Conservation (phyloP, 2,329 filamentous ascomycete genomes). For the Penicillium sp. region DNA sequence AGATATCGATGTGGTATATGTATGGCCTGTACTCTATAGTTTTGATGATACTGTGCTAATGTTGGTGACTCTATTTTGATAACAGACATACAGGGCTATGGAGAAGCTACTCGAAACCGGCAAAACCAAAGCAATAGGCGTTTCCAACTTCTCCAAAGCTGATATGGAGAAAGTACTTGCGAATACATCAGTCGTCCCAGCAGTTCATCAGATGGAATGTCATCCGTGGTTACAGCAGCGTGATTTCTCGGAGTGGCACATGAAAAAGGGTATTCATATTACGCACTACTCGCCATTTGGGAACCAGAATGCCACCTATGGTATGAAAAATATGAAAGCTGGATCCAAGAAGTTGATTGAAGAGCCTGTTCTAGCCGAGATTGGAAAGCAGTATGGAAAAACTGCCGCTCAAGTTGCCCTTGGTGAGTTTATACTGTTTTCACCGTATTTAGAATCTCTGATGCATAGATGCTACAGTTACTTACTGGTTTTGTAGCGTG, state of each 20-base stretch:
- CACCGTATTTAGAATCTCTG: neutral
- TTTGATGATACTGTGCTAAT: neutral
- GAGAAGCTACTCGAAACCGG: constrained; percentile 43
- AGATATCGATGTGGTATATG: constrained; percentile 51
- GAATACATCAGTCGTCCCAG: constrained; percentile 47
- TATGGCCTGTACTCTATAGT: constrained; percentile 19
- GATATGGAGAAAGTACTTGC: constrained; percentile 51
- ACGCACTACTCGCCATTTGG: constrained; percentile 58
- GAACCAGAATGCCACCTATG: constrained; percentile 54
- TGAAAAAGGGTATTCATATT: constrained; percentile 52
- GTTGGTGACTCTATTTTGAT: neutral
- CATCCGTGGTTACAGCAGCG: constrained; percentile 56
- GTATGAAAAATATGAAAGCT: constrained; percentile 35
- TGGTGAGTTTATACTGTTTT: constrained; percentile 27
- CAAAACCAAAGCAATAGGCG: constrained; percentile 52
- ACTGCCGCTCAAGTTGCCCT: constrained; percentile 53
- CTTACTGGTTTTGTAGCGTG: constrained; percentile 42
- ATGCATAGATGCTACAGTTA: neutral
- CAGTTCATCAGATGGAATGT: constrained; percentile 53
- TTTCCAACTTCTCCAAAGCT: constrained; percentile 53
- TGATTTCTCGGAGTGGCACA: constrained; percentile 51
- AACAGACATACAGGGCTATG: constrained; percentile 53
- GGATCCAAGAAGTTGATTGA: constrained; percentile 53
- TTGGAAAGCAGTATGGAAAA: constrained; percentile 56
- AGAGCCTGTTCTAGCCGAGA: constrained; percentile 49